These are phyloP conservation scores for Fraxinus angustifolia DNA, from an alignment of 305 asterid species.

Conservation along the genomic window DNA sequence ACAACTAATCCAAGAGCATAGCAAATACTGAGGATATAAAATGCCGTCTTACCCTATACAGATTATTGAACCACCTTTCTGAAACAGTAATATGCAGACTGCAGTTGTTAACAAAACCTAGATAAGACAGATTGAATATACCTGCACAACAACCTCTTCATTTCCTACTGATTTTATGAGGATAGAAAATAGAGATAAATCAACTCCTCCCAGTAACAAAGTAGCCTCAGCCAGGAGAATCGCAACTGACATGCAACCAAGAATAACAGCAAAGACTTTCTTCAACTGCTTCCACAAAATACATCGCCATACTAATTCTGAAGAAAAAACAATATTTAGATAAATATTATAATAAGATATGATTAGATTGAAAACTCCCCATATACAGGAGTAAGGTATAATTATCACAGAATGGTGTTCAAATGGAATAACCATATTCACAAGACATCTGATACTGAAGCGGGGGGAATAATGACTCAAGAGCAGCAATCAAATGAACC, in stretches of 20 bases:
- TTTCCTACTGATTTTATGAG: slow-evolving; percentile 81
- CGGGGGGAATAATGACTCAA: background rate
- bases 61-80: background rate
- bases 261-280: slow-evolving; percentile 65
- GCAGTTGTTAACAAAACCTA: slow-evolving; percentile 9
- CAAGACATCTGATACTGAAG: background rate
- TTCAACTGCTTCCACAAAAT: slow-evolving; percentile 70
- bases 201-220: slow-evolving; percentile 89
- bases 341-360: background rate
- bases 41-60: background rate
- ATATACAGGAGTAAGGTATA: background rate
- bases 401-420: background rate
- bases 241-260: slow-evolving; percentile 91
- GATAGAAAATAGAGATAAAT: slow-evolving; percentile 84
- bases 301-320: slow-evolving; percentile 94
- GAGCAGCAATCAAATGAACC: background rate
- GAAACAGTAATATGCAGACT: background rate
- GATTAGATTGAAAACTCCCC: background rate
- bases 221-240: slow-evolving; percentile 96
- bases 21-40: background rate
- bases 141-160: slow-evolving; percentile 96
- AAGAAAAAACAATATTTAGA: slow-evolving; percentile 11
- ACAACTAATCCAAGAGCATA: background rate
- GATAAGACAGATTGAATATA: slow-evolving; percentile 27
- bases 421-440: background rate